Conservation (phyloP, 192 early-diverging fungal genomes). For the Coemansia sp. region DNA sequence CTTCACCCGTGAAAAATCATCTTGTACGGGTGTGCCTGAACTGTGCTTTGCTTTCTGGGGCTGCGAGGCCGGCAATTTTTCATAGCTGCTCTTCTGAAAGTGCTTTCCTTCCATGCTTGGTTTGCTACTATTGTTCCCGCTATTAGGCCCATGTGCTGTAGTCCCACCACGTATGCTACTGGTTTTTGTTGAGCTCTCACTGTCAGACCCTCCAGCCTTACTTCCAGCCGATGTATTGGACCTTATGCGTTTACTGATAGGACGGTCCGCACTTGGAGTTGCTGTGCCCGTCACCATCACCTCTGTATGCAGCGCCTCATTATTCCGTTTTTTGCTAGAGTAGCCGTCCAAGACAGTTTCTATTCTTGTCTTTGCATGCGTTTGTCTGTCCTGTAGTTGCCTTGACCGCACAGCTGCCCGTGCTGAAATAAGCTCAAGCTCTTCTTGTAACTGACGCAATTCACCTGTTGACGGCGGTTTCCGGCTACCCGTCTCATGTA, state of each 20-base stretch:
- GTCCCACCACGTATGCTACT: conserved; percentile 11
- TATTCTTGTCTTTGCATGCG: not conserved
- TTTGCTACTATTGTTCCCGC: not conserved
- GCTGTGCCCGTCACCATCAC: not conserved
- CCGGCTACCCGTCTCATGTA: conserved; percentile 9
- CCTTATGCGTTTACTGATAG: conserved; percentile 34
- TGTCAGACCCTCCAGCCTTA: conserved; percentile 30
- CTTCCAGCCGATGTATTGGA: conserved; percentile 4
- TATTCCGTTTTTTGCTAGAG: not conserved
- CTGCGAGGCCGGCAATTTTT: conserved; percentile 5
- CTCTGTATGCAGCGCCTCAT: not conserved
- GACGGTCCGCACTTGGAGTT: conserved; percentile 15
- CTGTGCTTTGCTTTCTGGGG: conserved; percentile 43
- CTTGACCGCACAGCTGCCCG: conserved; percentile 19
- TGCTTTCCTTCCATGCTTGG: conserved; percentile 2
- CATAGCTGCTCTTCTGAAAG: conserved; percentile 15
- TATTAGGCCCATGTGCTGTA: not conserved
- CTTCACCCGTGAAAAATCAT: conserved; percentile 67
- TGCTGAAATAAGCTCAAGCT: conserved; percentile 35
- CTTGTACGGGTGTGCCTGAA: conserved; percentile 52
- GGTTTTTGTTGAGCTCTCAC: conserved; percentile 31
- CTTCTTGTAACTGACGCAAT: conserved; percentile 37
- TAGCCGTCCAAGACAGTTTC: not conserved
- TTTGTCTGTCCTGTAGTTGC: conserved; percentile 25
- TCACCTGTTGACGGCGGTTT: conserved; percentile 22